These are phyloP conservation scores for Iris macrosiphon DNA, from an alignment of 106 monocot species.

Conservation along the genomic window DNA sequence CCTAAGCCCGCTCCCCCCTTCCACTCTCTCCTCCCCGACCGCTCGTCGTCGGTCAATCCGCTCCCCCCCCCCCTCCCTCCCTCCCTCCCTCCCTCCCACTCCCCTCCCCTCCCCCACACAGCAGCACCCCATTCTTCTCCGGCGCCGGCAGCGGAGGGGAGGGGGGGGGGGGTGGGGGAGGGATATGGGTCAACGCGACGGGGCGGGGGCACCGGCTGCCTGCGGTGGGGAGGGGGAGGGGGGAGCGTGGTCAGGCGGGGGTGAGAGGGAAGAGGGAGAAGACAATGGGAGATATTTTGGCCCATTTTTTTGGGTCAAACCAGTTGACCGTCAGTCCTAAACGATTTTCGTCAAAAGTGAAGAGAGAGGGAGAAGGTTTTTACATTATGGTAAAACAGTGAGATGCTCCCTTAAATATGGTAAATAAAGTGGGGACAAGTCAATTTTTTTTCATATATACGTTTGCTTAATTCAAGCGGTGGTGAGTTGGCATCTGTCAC, in stretches of 20 bases:
- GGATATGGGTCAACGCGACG: background rate
- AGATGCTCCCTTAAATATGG: too few species aligned
- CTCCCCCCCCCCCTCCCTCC: background rate
- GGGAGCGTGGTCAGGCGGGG: conserved; percentile 7
- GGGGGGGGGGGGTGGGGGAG: background rate
- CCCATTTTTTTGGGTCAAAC: too few species aligned
- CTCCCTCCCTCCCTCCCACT: background rate
- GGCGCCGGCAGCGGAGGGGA: conserved; percentile 3
- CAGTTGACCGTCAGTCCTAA: too few species aligned
- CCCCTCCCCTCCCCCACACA: background rate
- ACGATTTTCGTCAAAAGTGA: too few species aligned
- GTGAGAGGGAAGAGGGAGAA: conserved; percentile 8
- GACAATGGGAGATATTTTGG: background rate
- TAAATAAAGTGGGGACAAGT: too few species aligned
- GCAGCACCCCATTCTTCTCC: background rate
- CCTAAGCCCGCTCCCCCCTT: too few species aligned
- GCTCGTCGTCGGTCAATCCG: background rate
- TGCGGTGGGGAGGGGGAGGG: background rate
- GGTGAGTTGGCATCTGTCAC: too few species aligned
- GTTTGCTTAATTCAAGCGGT: too few species aligned
- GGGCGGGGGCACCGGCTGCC: conserved; percentile 1
- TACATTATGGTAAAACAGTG: too few species aligned
- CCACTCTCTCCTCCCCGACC: background rate
- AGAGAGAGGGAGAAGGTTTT: too few species aligned
- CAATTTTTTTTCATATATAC: too few species aligned